Percentiles rank a stretch among this genome's conserved stretches.
These are phyloP conservation scores for Styphnolobium japonicum DNA, from an alignment of 306 rosid species.

Conservation along the genomic window DNA sequence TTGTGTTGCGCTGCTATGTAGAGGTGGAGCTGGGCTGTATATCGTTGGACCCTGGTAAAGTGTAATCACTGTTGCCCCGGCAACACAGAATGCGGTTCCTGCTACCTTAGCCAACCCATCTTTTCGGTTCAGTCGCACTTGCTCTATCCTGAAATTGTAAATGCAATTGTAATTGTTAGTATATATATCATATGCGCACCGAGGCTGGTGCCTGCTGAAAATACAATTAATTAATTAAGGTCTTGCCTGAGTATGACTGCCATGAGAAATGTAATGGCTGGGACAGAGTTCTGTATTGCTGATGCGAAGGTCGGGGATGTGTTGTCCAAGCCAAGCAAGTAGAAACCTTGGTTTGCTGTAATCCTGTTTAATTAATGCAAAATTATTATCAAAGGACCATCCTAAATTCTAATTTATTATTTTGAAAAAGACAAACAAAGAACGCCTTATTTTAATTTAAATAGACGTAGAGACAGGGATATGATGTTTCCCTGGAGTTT, in stretches of 20 bases:
- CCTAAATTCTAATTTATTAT: not conserved
- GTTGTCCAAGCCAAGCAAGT: conserved; percentile 95
- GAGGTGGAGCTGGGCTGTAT: conserved; percentile 59
- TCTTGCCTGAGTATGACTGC: conserved; percentile 76
- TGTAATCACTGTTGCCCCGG: conserved; percentile 90
- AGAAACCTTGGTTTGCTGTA: conserved; percentile 97
- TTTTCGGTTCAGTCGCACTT: conserved; percentile 70
- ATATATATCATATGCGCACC: no score
- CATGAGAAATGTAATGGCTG: conserved; percentile 97
- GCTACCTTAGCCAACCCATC: conserved; percentile 73
- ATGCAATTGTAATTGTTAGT: not conserved
- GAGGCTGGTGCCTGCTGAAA: no score
- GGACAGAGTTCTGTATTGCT: conserved; percentile 95
- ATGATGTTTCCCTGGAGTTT: not conserved
- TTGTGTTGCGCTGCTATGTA: conserved; percentile 10
- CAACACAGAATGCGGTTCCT: conserved; percentile 80
- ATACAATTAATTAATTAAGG: conserved; percentile 3
- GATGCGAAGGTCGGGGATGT: conserved; percentile 97
- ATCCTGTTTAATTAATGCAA: conserved; percentile 49
- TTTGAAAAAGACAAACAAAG: not conserved
- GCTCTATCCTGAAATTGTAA: conserved; percentile 59
- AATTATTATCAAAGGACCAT: not conserved
- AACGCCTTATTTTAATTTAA: not conserved
- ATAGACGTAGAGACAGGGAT: no score
- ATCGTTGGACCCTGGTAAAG: conserved; percentile 87